These are phyloP conservation scores for Polyporus arcularius DNA, from an alignment of 768 basidiomycete species.

Conservation along the genomic window DNA sequence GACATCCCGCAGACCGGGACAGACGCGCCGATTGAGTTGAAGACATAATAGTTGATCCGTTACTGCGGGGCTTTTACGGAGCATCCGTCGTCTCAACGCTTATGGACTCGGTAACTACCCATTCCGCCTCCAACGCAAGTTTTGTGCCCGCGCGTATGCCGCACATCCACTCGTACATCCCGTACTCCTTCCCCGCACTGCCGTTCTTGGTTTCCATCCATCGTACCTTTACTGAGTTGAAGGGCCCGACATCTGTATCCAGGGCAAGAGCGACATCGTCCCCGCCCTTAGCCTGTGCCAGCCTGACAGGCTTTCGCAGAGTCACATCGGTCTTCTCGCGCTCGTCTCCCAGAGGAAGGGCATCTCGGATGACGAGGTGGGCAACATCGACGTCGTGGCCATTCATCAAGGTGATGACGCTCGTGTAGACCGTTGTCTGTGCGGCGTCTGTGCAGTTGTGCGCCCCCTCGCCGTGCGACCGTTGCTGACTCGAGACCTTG, in stretches of 20 bases:
- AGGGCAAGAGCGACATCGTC: constrained; percentile 39
- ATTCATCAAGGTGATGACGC: constrained; percentile 43
- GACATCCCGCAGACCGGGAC: no score
- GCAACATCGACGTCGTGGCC: constrained; percentile 47
- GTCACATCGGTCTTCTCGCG: constrained; percentile 46
- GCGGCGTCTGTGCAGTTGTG: constrained; percentile 47
- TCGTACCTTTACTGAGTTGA: constrained; percentile 28
- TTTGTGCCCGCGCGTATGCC: constrained; percentile 44
- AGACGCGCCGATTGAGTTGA: no score
- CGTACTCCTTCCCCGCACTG: constrained; percentile 54
- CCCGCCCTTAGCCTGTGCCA: constrained; percentile 49
- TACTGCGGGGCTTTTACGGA: no score
- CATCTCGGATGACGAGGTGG: constrained; percentile 48
- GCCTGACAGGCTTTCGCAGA: constrained; percentile 46
- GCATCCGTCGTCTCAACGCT: constrained; percentile 29
- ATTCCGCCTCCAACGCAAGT: constrained; percentile 47
- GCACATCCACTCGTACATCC: constrained; percentile 57
- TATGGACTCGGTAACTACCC: constrained; percentile 51
- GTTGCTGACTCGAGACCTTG: constrained; percentile 43
- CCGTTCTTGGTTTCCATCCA: constrained; percentile 42
- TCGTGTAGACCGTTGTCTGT: constrained; percentile 44
- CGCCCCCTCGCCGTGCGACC: constrained; percentile 35
- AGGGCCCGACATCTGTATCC: constrained; percentile 32
- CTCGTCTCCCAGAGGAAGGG: constrained; percentile 39
- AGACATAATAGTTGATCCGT: no score